Base-by-base conservation (phyloP, 768 basidiomycete species). In the Rhizopogon vinicolor region DNA sequence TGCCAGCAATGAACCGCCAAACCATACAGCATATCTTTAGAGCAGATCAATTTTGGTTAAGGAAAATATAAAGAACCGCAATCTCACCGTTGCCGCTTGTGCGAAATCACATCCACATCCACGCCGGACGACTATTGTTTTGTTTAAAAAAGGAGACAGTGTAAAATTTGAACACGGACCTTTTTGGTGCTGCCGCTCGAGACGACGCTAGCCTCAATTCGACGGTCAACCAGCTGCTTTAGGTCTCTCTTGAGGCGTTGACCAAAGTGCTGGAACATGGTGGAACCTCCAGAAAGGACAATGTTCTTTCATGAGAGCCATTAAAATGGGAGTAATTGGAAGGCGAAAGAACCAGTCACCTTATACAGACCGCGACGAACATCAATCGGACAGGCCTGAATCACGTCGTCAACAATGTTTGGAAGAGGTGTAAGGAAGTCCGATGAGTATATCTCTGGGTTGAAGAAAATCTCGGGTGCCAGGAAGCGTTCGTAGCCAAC, bases 211-310 rank as follows among this genome's bases (percentile, higher is more conserved):
- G 83, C 82, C 59, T 93, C 87, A 58, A 99, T 80, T 57, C 97
- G 78, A 57, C 86, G 87, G 70, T 98, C 95, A 28, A 98, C 96
- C 22, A 99, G 74, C 62, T 91, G 89, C 76, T 93, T 97, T 43
- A 99, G 74, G 66, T 99, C 96, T 42, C 95, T 85, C 76, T 98
- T 95, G 60, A 99, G 82, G 44, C 97, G 86, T 68, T 93, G 87
- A n/a, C 93, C 93, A 66, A 99, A 98, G 76, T 98, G 88, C 63
- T 96, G 92, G 80, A 98, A 98, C 96, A 98, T 98, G 48, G 97
- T 98, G 9, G 93, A 96, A 19, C 97, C 97, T 54, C 97, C 97
- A 0, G 91, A 94, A 1, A 98, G 74, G 7, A 99, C 97, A 53
- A 98, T 98, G 73, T 98, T 99, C 92, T 94, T n/a, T 56, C 14